Percentiles rank a stretch among this genome's conserved stretches.
Conservation (phyloP, 768 basidiomycete genomes). For the Leccinum pellstonianum region DNA sequence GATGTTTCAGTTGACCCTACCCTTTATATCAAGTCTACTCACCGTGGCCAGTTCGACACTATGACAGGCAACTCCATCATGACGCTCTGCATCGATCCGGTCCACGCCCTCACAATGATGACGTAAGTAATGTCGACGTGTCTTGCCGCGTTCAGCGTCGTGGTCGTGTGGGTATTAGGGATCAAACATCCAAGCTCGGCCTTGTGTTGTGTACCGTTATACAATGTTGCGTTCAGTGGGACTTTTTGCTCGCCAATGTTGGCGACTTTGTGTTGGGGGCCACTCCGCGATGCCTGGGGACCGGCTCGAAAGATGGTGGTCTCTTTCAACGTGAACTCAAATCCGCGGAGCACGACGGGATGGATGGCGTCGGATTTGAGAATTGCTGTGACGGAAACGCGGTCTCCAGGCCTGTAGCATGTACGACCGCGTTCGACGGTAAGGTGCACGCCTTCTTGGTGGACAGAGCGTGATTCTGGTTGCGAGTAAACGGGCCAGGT, state of each 20-base stretch:
- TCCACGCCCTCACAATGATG: conserved; percentile 72
- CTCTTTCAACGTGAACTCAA: conserved; percentile 80
- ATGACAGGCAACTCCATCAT: conserved; percentile 76
- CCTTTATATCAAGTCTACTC: conserved; percentile 21
- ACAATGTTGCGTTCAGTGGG: conserved; percentile 69
- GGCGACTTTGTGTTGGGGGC: conserved; percentile 52
- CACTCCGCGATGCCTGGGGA: conserved; percentile 50
- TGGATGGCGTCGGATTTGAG: conserved; percentile 69
- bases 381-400: conserved; percentile 66
- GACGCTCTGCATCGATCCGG: conserved; percentile 64
- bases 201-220: conserved; percentile 67
- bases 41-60: conserved; percentile 87
- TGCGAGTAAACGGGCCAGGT: conserved; percentile 91
- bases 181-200: conserved; percentile 73
- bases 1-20: not conserved
- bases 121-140: conserved; percentile 86
- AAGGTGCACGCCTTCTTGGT: conserved; percentile 70
- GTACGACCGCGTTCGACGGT: conserved; percentile 72
- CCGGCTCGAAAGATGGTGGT: conserved; percentile 72
- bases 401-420: conserved; percentile 87
- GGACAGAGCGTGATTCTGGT: conserved; percentile 63
- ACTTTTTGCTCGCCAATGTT: conserved; percentile 70
- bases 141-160: conserved; percentile 76
- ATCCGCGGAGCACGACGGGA: conserved; percentile 75
- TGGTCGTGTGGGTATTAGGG: conserved; percentile 71